A percentile compares a stretch with the other conserved stretches of the same genome.
These are phyloP conservation scores for Wallemia hederae DNA, from an alignment of 1,284 basidiomycete species.

Conservation along the genomic window DNA sequence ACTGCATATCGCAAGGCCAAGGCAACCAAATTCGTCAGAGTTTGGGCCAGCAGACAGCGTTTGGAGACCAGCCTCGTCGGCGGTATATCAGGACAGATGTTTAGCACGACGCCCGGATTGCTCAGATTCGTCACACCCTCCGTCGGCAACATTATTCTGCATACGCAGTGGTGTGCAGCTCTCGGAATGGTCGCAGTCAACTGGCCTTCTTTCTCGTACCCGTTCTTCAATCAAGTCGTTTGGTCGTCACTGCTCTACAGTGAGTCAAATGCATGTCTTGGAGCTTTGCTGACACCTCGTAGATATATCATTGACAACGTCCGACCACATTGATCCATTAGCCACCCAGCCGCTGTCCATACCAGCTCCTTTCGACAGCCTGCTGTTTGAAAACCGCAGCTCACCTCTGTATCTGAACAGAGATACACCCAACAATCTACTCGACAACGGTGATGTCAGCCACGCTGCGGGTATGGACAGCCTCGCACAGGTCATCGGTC, in stretches of 20 bases:
- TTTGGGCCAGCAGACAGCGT: conserved; percentile 21
- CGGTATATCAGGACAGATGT: conserved; percentile 52
- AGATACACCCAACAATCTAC: conserved; percentile 31
- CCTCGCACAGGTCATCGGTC: conserved; percentile 46
- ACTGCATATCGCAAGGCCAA: conserved; percentile 28
- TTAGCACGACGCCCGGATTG: conserved; percentile 55
- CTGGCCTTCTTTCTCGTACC: conserved; percentile 79
- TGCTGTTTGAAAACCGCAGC: conserved; percentile 31
- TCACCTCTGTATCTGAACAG: conserved; percentile 53
- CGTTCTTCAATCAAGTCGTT: conserved; percentile 49
- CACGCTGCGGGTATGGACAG: conserved; percentile 31
- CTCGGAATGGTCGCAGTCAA: conserved; percentile 73
- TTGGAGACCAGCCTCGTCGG: conserved; percentile 46
- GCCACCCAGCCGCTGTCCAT: conserved; percentile 25
- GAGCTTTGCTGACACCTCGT: conserved; percentile 5
- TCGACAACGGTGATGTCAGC: conserved; percentile 8
- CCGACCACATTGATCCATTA: conserved; percentile 35
- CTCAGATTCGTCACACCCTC: conserved; percentile 80
- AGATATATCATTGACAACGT: conserved; percentile 37
- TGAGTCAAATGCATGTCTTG: conserved; percentile 19
- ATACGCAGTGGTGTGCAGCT: conserved; percentile 45
- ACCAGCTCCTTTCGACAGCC: conserved; percentile 30
- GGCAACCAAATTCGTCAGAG: background rate
- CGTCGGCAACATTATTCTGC: conserved; percentile 66
- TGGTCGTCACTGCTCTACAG: conserved; percentile 70